A percentile compares a stretch with the other conserved stretches of the same genome.
Evolutionary conservation across 805 yeast species (phyloP).

Genomic region (Metahyphopichia silvanorum): DNA sequence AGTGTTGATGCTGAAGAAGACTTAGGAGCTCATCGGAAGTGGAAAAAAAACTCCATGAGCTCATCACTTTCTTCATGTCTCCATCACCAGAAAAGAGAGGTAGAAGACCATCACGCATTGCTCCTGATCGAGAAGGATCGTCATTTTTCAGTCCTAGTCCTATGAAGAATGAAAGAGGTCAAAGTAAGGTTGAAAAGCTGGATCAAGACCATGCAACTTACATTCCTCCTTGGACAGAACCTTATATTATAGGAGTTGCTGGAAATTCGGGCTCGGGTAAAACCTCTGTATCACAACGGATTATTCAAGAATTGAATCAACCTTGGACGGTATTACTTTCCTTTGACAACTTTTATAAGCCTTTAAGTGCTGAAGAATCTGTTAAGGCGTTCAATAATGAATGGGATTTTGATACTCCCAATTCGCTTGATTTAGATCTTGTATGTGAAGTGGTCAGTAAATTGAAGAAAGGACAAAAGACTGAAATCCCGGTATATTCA

Average conservation of each 20-base stretch:
- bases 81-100: slow-evolving; percentile 2
- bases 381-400: slow-evolving; percentile 62
- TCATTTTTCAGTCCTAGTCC: slow-evolving; percentile 21
- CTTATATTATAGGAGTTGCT: slow-evolving; percentile 45
- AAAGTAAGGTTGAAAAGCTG: background rate
- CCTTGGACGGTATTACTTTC: slow-evolving; percentile 94
- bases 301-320: slow-evolving; percentile 72
- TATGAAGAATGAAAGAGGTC: slow-evolving; percentile 1
- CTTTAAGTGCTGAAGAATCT: slow-evolving; percentile 61
- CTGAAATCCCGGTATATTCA: slow-evolving; percentile 47
- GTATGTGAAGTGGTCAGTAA: slow-evolving; percentile 59
- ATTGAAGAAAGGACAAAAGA: slow-evolving; percentile 63
- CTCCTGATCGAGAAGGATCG: slow-evolving; percentile 19
- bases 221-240: slow-evolving; percentile 43
- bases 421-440: slow-evolving; percentile 76
- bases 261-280: slow-evolving; percentile 79
- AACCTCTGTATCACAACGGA: slow-evolving; percentile 82
- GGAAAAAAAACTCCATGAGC: background rate
- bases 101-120: slow-evolving; percentile 18
- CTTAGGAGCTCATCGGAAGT: background rate
- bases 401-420: slow-evolving; percentile 85
- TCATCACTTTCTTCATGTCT: background rate
- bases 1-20: no score
- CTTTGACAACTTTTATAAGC: slow-evolving; percentile 87
- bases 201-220: slow-evolving; percentile 12